Evolutionary conservation across 1,139 yeast genomes (phyloP).

Genomic region (Magnusiomyces fungicola): DNA sequence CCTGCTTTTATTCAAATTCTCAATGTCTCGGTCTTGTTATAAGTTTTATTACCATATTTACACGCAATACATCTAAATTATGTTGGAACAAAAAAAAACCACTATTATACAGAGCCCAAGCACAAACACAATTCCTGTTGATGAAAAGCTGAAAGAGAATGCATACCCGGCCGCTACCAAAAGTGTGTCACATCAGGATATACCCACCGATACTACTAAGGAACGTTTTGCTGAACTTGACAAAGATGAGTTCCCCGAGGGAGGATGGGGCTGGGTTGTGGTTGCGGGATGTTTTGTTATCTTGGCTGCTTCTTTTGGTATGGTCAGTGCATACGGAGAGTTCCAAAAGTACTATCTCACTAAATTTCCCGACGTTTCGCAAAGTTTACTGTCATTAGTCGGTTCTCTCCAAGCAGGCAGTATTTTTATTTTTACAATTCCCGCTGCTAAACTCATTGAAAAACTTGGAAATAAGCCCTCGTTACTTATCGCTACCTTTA

Average conservation of each 20-base stretch:
- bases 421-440: slow-evolving; percentile 40
- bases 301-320: slow-evolving; percentile 35
- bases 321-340: slow-evolving; percentile 51
- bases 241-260: slow-evolving; percentile 24
- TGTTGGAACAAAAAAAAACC: too few species aligned
- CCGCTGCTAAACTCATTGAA: slow-evolving; percentile 49
- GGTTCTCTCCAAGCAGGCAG: slow-evolving; percentile 48
- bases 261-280: slow-evolving; percentile 29
- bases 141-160: too few species aligned
- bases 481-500: slow-evolving; percentile 39
- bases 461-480: slow-evolving; percentile 32
- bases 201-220: too few species aligned
- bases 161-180: too few species aligned
- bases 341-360: slow-evolving; percentile 48
- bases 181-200: too few species aligned
- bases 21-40: too few species aligned
- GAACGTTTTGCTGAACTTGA: too few species aligned
- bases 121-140: too few species aligned
- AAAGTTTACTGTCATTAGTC: slow-evolving; percentile 38
- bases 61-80: too few species aligned
- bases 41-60: too few species aligned
- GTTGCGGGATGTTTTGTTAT: slow-evolving; percentile 24
- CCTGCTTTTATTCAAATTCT: too few species aligned
- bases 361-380: slow-evolving; percentile 39
- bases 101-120: too few species aligned